Evolutionary conservation across 768 basidiomycete genomes (phyloP).

Genomic region (Clavaria fumosa): DNA sequence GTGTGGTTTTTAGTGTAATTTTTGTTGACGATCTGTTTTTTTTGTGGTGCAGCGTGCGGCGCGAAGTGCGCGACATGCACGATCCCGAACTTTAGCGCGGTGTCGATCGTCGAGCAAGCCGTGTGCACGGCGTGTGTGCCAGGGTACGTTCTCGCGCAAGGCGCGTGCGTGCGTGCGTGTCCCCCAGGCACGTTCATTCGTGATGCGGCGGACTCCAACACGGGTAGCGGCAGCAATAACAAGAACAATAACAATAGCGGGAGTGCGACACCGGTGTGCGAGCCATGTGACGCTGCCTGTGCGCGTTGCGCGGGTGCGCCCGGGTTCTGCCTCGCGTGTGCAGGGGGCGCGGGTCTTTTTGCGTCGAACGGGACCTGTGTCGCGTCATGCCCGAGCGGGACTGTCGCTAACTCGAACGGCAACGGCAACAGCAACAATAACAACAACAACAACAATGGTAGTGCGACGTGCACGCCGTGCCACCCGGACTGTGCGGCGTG

Average conservation of each 20-base stretch:
- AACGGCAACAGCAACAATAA: too few species aligned
- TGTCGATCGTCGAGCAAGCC: conserved; percentile 46
- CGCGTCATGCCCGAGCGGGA: conserved; percentile 54
- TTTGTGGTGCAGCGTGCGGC: conserved; percentile 59
- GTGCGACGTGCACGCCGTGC: conserved; percentile 59
- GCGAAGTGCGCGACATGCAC: conserved; percentile 67
- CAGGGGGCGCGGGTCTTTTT: conserved; percentile 42
- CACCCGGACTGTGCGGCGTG: conserved; percentile 82
- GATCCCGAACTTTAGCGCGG: conserved; percentile 54
- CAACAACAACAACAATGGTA: too few species aligned
- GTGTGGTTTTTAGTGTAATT: not conserved
- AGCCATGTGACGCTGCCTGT: conserved; percentile 60
- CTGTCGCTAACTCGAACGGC: conserved; percentile 49
- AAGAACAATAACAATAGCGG: too few species aligned
- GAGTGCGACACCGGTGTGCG: too few species aligned
- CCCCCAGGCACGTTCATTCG: conserved; percentile 58
- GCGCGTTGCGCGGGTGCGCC: conserved; percentile 52
- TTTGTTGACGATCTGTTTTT: conserved; percentile 1
- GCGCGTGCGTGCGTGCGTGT: conserved; percentile 54
- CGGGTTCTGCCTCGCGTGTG: conserved; percentile 61
- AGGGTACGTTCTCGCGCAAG: conserved; percentile 56
- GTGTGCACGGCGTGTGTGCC: conserved; percentile 71
- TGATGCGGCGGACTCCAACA: conserved; percentile 59
- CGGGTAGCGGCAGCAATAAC: too few species aligned
- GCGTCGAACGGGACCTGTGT: conserved; percentile 65